Percentiles rank a stretch among this genome's conserved stretches.
These are phyloP conservation scores for Piromyces finnis DNA, from an alignment of 192 early-diverging fungal species.

Conservation along the genomic window DNA sequence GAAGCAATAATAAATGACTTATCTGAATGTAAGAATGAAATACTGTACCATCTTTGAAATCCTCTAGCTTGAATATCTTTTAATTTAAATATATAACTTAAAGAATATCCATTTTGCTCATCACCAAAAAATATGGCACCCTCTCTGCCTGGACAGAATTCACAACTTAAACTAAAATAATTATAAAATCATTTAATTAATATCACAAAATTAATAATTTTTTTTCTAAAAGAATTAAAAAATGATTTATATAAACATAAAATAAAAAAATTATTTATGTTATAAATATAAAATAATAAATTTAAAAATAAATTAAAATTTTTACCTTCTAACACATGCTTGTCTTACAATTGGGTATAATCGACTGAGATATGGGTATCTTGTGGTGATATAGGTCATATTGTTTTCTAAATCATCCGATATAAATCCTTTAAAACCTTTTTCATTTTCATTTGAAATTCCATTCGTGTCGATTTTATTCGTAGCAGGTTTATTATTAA, in stretches of 20 bases:
- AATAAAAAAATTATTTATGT: too few species aligned
- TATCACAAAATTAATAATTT: too few species aligned
- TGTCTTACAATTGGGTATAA: neutral
- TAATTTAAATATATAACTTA: slow-evolving; percentile 52
- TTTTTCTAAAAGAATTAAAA: too few species aligned
- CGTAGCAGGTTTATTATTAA: neutral
- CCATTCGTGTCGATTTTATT: neutral
- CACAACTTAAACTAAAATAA: slow-evolving; percentile 31
- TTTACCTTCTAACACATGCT: neutral
- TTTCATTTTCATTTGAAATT: neutral
- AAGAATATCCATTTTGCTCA: slow-evolving; percentile 44
- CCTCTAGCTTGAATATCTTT: slow-evolving; percentile 46
- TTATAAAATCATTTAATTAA: too few species aligned
- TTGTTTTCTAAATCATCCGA: neutral
- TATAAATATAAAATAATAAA: too few species aligned
- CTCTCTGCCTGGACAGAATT: slow-evolving; percentile 42
- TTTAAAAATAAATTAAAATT: too few species aligned
- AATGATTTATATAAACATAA: too few species aligned
- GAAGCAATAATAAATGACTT: slow-evolving; percentile 40
- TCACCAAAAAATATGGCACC: slow-evolving; percentile 46
- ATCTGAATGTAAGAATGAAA: slow-evolving; percentile 46
- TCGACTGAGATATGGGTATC: neutral
- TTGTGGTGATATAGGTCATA: neutral
- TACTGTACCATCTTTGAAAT: slow-evolving; percentile 32
- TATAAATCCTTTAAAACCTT: neutral